These are phyloP conservation scores for Vanilla planifolia DNA, from an alignment of 106 monocot genomes.

Conservation along the genomic window DNA sequence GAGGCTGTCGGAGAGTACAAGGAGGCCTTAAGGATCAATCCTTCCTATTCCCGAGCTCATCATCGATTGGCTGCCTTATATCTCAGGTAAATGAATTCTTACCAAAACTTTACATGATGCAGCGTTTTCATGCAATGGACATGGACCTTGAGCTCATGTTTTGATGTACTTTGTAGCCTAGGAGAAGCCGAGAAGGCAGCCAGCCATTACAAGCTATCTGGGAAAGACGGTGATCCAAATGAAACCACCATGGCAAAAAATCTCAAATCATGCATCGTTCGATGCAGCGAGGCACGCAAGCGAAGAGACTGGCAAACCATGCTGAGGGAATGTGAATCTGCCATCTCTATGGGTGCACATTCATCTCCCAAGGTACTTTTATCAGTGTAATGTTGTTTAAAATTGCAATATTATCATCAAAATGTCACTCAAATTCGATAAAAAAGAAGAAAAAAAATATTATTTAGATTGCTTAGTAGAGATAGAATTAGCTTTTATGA, in stretches of 20 bases:
- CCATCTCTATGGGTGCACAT: conserved; percentile 51
- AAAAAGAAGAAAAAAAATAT: too few species aligned
- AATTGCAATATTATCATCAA: too few species aligned
- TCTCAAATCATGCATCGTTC: conserved; percentile 15
- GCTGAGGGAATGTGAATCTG: conserved; percentile 27
- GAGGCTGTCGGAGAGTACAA: conserved; percentile 43
- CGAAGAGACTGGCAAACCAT: conserved; percentile 31
- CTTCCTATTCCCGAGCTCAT: conserved; percentile 40
- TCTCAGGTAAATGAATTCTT: conserved; percentile 30
- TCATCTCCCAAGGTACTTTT: conserved; percentile 53
- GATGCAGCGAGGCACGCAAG: conserved; percentile 27
- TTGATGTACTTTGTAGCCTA: conserved; percentile 18
- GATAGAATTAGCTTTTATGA: too few species aligned
- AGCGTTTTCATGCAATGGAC: too few species aligned
- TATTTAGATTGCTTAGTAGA: too few species aligned
- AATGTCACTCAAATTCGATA: too few species aligned
- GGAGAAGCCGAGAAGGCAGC: conserved; percentile 33
- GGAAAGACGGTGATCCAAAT: conserved; percentile 5
- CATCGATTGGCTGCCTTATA: conserved; percentile 38
- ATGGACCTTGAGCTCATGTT: too few species aligned
- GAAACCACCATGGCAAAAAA: conserved; percentile 16
- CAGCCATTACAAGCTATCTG: conserved; percentile 35
- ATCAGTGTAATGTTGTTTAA: too few species aligned
- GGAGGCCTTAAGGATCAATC: conserved; percentile 56
- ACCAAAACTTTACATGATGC: too few species aligned